Evolutionary conservation across 2,329 filamentous ascomycete genomes (phyloP), one percentile per base, ranked within the genome.

Genomic region (Dothiorella sarmentorum): DNA sequence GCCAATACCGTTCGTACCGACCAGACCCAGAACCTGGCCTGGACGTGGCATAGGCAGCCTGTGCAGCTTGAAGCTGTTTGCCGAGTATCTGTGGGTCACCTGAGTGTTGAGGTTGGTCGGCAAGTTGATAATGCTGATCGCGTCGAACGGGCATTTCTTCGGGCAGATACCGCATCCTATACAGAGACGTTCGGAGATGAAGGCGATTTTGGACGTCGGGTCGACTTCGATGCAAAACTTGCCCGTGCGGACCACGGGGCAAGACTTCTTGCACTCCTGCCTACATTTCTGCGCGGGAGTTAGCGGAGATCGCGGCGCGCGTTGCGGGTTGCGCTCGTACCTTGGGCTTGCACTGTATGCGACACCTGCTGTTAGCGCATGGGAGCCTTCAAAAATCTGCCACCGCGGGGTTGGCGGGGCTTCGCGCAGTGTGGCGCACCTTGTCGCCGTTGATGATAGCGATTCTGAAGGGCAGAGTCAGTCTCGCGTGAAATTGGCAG

Each of bases 51-150:
- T 97, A 60, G 95, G 94, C 71, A 97, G 83, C 68, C 95, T 87
- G 77, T 99, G 94, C 66, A 99, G 86, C 83, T 99, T 99, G 86
- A 99, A 99, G 80, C 92, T 97, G 83, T 99, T 99, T 75, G 94
- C 93, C 58, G 93, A 96, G 82, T 99, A 99, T 73, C 94, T 89
- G 76, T 99, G 95, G 67, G 94, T 97, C 71, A 99, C 91, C 76
- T 97, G 90, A 65, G 89, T 95, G 77, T 99, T 94, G 76, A 99
- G 88, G 79, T 99, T 99, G 75, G 94, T 99, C 67, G 95, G 94
- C 82, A 99, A 81, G 81, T 99, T 99, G 91, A 99, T 99, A 76
- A 99, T 99, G 75, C 93, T 95, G 78, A 99, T 99, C 65, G 94
- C 94, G 72, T 92, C 89, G 77, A 99, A 99, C 15, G 94, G 94